These are phyloP conservation scores for Annulohypoxylon bovei DNA, from an alignment of 495 filamentous ascomycete genomes.

Conservation along the genomic window DNA sequence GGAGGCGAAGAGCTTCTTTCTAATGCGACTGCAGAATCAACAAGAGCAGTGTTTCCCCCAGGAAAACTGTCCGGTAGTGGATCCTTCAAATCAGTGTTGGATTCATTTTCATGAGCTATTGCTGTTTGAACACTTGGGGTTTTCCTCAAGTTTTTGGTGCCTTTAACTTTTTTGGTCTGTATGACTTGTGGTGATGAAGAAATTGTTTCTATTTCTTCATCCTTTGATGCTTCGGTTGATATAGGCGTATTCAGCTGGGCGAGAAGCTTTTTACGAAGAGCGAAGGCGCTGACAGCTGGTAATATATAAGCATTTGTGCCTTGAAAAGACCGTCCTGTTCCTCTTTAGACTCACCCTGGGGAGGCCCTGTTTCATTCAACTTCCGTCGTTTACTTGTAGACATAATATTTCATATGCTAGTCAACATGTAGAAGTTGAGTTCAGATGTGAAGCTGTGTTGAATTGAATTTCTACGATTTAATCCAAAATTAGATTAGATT, in stretches of 20 bases:
- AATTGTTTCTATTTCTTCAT: conserved; percentile 1
- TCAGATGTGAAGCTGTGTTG: not conserved
- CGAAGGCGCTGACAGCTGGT: conserved; percentile 62
- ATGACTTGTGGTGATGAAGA: not conserved
- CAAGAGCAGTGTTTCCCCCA: not conserved
- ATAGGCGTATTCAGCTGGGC: conserved; percentile 26
- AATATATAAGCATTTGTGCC: conserved; percentile 6
- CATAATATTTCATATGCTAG: conserved; percentile 44
- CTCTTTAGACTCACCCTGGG: conserved; percentile 44
- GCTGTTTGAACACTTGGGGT: not conserved
- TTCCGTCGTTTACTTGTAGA: conserved; percentile 55
- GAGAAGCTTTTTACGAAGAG: conserved; percentile 57
- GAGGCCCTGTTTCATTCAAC: conserved; percentile 45
- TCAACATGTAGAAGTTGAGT: not conserved
- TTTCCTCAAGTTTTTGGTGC: conserved; percentile 19
- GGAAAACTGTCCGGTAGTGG: not conserved
- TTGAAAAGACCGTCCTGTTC: not conserved
- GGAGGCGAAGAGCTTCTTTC: conserved; percentile 31
- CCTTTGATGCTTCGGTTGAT: not conserved
- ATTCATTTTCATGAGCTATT: conserved; percentile 26
- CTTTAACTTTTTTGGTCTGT: conserved; percentile 8
- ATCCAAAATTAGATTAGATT: not conserved
- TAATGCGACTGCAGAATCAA: not conserved
- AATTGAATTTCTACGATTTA: not conserved
- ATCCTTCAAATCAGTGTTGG: not conserved